Percentiles rank a stretch among this genome's conserved stretches.
Conservation (phyloP, 768 basidiomycete genomes). For the Boletus reticuloceps region DNA sequence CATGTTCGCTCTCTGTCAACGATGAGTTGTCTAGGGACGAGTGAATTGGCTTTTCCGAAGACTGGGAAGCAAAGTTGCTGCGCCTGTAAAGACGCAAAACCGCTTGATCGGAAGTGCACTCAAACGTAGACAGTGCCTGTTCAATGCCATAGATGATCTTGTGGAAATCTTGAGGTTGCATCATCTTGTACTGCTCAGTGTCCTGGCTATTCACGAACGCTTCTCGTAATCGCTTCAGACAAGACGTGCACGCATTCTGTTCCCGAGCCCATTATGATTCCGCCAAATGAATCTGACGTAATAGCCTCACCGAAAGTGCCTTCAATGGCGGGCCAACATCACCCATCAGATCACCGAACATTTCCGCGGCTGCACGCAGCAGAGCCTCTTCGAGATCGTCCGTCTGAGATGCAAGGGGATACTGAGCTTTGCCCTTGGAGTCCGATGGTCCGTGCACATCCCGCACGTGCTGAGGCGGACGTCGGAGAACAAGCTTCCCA, state of each 20-base stretch:
- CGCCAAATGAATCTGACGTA: neutral
- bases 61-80: conserved; percentile 35
- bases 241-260: conserved; percentile 59
- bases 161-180: conserved; percentile 59
- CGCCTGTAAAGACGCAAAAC: conserved; percentile 71
- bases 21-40: conserved; percentile 30
- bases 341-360: conserved; percentile 78
- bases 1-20: conserved; percentile 56
- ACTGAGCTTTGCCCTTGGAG: conserved; percentile 16
- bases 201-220: conserved; percentile 52
- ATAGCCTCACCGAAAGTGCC: conserved; percentile 59
- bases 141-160: conserved; percentile 66
- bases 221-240: conserved; percentile 61
- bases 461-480: conserved; percentile 9
- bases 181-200: conserved; percentile 29
- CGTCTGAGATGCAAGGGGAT: conserved; percentile 37
- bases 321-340: conserved; percentile 77
- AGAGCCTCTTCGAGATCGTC: conserved; percentile 41
- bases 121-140: conserved; percentile 67
- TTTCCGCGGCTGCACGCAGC: conserved; percentile 55
- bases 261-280: conserved; percentile 1
- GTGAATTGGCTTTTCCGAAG: conserved; percentile 12
- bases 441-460: conserved; percentile 16
- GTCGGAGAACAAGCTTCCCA: conserved; percentile 40
- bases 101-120: conserved; percentile 81